Base-by-base conservation (phyloP, 129 eudicot genomes). In the Artemisia argyi region DNA sequence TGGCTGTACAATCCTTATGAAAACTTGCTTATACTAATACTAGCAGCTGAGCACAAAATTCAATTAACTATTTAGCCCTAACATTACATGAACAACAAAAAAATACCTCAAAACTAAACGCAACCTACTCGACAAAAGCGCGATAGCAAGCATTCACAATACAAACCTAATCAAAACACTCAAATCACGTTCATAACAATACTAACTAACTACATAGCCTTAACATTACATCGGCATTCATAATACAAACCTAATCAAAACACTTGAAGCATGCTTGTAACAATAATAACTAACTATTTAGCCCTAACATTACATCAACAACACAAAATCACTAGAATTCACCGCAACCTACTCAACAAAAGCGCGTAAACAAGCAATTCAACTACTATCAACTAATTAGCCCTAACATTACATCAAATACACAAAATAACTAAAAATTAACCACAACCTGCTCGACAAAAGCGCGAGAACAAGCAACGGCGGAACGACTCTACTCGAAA, bases 381-480 rank as follows among this genome's bases (percentile, higher is more conserved):
- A 35, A 9, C 60, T 22, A 55, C 24, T n/a, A 55, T 54, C 53
- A 32, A 47, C 74, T 55, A 67, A 60, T 57, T 47, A 47, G 48
- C 44, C 46, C 18, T 63, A 63, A 3, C 18, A 18, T 48, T 11
- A 49, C 54, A 49, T 10, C 5, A 58, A 26, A 15, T 1, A 66
- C 16, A 22, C 13, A 67, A 9, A 59, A 13, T 13, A 6, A 20
- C 19, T 20, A 12, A 20, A 20, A 17, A n/a, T n/a, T 30, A 73
- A 51, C 13, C 15, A 24, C 60, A 13, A 94, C 98, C 98, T 94
- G 65, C 73, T 73, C 22, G 98, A 90, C 47, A 94, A 88, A 72
- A 88, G 95, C 24, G 97, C 91, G 53, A 94, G 86, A 62, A 88
- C 90, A 53, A 90, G 89, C 83, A 88, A 46, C 15, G 98, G 96